phyloP scores from a whole-genome alignment of 352 stramenopile genomes.

The Phytophthora brassicae region DNA sequence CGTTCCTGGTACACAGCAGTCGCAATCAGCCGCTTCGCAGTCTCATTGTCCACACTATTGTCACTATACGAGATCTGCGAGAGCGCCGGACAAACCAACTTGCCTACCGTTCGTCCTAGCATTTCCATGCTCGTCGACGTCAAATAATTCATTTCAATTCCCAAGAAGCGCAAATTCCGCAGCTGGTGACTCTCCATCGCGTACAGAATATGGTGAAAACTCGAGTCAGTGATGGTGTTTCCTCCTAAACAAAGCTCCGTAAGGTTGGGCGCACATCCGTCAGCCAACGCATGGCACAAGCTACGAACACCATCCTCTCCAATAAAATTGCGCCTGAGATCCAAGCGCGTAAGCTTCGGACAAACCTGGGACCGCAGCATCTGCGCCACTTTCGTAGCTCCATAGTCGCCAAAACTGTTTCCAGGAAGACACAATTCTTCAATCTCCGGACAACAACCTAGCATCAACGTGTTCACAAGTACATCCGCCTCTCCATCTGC shows the following conservation, averaged over 20 bases:
- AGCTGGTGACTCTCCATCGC: conserved; percentile 80
- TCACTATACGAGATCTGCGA: conserved; percentile 89
- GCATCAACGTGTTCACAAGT: conserved; percentile 79
- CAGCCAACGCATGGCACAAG: conserved; percentile 69
- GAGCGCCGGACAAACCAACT: conserved; percentile 73
- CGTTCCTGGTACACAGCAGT: conserved; percentile 78
- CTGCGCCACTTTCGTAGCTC: conserved; percentile 77
- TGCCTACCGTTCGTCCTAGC: conserved; percentile 79
- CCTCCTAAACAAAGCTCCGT: conserved; percentile 78
- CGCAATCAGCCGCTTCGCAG: conserved; percentile 76
- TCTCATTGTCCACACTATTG: conserved; percentile 76
- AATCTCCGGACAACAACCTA: conserved; percentile 71
- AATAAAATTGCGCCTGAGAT: conserved; percentile 87
- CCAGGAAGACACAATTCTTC: conserved; percentile 80
- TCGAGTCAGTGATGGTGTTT: conserved; percentile 85
- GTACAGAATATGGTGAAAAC: conserved; percentile 80
- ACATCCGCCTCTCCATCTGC: conserved; percentile 82
- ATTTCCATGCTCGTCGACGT: conserved; percentile 85
- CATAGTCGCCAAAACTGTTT: conserved; percentile 87
- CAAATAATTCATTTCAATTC: conserved; percentile 88
- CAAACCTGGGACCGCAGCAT: conserved; percentile 81
- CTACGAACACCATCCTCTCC: conserved; percentile 74
- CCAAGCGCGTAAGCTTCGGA: conserved; percentile 73
- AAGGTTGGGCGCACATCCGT: conserved; percentile 66
- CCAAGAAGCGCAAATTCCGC: conserved; percentile 64